Percentiles rank a stretch among this genome's conserved stretches.
Conservation (phyloP, 1,284 basidiomycete species). For the Malassezia sp. region DNA sequence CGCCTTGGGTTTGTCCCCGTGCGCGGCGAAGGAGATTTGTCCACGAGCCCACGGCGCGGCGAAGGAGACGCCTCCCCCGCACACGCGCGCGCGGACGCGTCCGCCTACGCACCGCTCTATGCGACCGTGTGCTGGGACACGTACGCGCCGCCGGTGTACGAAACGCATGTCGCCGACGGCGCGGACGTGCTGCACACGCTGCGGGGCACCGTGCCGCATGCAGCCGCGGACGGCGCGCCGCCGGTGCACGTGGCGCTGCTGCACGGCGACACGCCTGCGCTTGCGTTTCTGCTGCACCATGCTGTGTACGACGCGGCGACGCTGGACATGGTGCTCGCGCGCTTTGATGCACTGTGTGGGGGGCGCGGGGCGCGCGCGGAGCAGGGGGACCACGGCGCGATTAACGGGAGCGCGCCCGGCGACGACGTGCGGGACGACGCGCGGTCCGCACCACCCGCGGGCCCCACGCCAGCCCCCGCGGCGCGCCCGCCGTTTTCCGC, state of each 20-base stretch:
- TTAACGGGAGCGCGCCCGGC: no score
- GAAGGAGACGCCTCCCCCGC: no score
- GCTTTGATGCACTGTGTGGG: slow-evolving; percentile 22
- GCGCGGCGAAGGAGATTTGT: no score
- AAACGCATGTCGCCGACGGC: not conserved
- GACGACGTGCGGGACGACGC: no score
- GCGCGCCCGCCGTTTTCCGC: slow-evolving; percentile 14
- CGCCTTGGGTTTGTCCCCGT: slow-evolving; percentile 31
- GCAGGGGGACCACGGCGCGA: not conserved
- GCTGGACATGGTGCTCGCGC: slow-evolving; percentile 24
- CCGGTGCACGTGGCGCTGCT: slow-evolving; percentile 13
- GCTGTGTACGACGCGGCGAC: slow-evolving; percentile 35
- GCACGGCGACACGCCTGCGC: slow-evolving; percentile 9
- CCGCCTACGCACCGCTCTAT: slow-evolving; percentile 11
- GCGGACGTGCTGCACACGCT: not conserved
- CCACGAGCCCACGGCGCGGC: no score
- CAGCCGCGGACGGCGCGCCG: slow-evolving; percentile 1
- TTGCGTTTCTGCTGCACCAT: slow-evolving; percentile 29
- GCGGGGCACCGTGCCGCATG: not conserved
- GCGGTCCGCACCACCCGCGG: no score
- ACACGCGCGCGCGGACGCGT: not conserved
- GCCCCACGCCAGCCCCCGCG: slow-evolving; percentile 2
- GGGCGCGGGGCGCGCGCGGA: not conserved
- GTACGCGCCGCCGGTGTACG: not conserved
- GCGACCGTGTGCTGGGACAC: not conserved